Evolutionary conservation across 805 yeast genomes (phyloP).

Genomic region (Hanseniaspora occidentalis): DNA sequence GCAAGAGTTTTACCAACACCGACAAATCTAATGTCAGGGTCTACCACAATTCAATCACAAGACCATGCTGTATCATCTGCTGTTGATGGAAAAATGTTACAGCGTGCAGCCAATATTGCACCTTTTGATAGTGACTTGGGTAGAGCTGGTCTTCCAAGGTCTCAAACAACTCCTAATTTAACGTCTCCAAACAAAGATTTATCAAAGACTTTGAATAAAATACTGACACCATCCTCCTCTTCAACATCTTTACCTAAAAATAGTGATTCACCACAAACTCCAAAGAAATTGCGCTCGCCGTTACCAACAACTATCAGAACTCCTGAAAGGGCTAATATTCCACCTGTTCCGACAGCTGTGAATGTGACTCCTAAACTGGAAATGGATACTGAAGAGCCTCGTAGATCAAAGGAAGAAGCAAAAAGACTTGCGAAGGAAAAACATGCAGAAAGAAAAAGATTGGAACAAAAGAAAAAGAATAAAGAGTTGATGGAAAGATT

Average conservation of each 20-base stretch:
- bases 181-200: background rate
- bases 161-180: background rate
- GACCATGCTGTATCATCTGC: too few relatives aligned
- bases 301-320: background rate
- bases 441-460: conserved; percentile 36
- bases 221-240: too few relatives aligned
- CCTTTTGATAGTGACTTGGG: background rate
- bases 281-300: background rate
- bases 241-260: conserved; percentile 12
- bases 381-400: background rate
- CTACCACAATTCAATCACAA: too few relatives aligned
- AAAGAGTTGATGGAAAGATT: conserved; percentile 61
- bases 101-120: background rate
- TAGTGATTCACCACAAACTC: conserved; percentile 9
- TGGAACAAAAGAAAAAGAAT: conserved; percentile 63
- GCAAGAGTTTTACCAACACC: background rate
- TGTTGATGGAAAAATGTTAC: too few relatives aligned
- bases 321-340: conserved; percentile 7
- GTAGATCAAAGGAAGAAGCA: conserved; percentile 12
- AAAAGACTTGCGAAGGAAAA: conserved; percentile 24
- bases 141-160: background rate
- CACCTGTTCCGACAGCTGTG: conserved; percentile 16
- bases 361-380: conserved; percentile 4
- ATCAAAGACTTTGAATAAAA: background rate
- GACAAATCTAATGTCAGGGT: too few relatives aligned